These are phyloP conservation scores for Chimonanthus praecox DNA, from an alignment of 164 flowering plant species.

Conservation along the genomic window DNA sequence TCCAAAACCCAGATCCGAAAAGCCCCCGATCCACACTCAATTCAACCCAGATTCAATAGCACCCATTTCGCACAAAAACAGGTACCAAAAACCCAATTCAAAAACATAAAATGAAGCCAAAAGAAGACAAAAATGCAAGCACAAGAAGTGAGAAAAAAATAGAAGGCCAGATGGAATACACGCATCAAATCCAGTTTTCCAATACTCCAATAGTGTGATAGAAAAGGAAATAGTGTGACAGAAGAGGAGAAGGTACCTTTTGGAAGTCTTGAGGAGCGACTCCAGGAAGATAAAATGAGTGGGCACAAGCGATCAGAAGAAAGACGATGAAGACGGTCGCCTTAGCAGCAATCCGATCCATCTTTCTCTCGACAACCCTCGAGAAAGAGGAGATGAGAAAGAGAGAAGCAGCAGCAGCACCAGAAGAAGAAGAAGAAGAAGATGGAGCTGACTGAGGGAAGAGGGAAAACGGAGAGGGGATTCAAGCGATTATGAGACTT, in stretches of 20 bases:
- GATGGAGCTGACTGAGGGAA: neutral
- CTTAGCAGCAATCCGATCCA: constrained; percentile 1
- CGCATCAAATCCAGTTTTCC: neutral
- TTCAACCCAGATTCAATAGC: too few species aligned
- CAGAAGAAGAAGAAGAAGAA: too few species aligned
- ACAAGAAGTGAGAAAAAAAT: too few species aligned
- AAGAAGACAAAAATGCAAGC: too few species aligned
- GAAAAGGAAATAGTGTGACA: neutral
- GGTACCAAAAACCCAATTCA: too few species aligned
- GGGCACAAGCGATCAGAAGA: constrained; percentile 14
- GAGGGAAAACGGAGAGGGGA: neutral
- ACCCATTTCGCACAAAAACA: too few species aligned
- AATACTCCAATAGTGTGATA: neutral
- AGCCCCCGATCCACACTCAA: neutral
- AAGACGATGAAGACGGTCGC: constrained; percentile 2
- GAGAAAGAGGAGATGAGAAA: neutral
- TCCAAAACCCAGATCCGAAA: constrained; percentile 4
- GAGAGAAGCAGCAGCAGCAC: neutral
- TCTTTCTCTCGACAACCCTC: neutral
- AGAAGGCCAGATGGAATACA: neutral
- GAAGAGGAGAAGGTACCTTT: constrained; percentile 19
- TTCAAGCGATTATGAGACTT: neutral
- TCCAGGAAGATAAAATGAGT: constrained; percentile 50
- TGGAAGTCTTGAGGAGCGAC: constrained; percentile 53
- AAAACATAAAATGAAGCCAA: too few species aligned